Evolutionary conservation across 2,329 filamentous ascomycete species (phyloP).

Genomic region (Tolypocladium nubicola): DNA sequence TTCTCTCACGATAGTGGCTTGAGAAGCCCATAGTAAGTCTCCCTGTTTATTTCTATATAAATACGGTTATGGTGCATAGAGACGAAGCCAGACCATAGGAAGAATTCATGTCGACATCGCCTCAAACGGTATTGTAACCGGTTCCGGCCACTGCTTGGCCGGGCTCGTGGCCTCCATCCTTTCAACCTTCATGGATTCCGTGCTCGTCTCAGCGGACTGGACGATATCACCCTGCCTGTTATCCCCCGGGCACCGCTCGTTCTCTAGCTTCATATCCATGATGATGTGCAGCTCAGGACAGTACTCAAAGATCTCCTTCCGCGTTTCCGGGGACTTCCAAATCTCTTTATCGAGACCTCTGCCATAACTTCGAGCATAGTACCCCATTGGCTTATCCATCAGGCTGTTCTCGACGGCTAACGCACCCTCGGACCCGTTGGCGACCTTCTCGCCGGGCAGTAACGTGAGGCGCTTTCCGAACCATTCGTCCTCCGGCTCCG

Average conservation of each 20-base stretch:
- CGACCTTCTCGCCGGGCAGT: constrained; percentile 37
- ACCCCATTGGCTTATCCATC: constrained; percentile 42
- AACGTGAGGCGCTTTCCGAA: constrained; percentile 36
- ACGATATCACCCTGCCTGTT: constrained; percentile 1
- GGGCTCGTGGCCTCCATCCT: no score
- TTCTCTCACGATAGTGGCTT: no score
- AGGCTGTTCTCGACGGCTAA: constrained; percentile 41
- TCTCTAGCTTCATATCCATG: constrained; percentile 45
- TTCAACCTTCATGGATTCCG: no score
- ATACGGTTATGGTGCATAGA: no score
- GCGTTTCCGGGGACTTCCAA: constrained; percentile 32
- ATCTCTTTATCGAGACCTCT: constrained; percentile 27
- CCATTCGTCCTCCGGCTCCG: constrained; percentile 45
- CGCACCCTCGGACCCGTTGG: constrained; percentile 27
- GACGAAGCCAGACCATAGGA: no score
- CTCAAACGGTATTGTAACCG: no score
- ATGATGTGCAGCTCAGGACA: constrained; percentile 45
- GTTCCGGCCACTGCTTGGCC: no score
- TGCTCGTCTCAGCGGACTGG: no score
- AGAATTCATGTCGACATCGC: no score
- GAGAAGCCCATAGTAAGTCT: no score
- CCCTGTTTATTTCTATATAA: no score
- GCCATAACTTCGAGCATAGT: constrained; percentile 36
- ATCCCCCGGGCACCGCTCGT: constrained; percentile 29
- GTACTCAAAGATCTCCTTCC: constrained; percentile 40